Base-by-base conservation (phyloP, 257 asterid species). In the Fraxinus anomala region DNA sequence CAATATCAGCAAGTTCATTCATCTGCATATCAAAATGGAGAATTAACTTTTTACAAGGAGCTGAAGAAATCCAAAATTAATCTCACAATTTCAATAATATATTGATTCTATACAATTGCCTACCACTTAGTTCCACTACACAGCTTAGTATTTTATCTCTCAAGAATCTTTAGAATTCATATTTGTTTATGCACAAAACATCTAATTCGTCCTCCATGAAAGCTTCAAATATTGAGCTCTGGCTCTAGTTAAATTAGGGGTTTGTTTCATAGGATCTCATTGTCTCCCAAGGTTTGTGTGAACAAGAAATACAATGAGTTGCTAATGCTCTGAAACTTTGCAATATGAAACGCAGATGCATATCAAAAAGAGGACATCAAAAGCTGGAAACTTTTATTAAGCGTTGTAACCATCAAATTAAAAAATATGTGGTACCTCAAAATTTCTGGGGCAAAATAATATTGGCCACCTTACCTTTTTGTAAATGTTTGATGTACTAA, bases 1-100 rank as follows among this genome's bases (percentile, higher is more conserved):
- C 94, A 76, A 96, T 93, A 85, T 96, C 99, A 81, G 98, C 97
- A 83, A 93, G 97, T 84, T 96, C 99, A 84, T 79, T 92, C 89
- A 96, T 93, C 99, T 96, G 90, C 87, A 86, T 51, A 37, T 23
- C 56, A 73, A 80, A 82, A 56, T 16, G 42, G 69, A 59, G 21
- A 82, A 33, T 26, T 6, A 80, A 11, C 5, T 39, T 72, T 72
- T 17, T 23, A n/a, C 28, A 49, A 54, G 23, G 61, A 33, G 33
- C 68, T 1, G n/a, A 42, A 72, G 34, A 42, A 72, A 49, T 24
- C 36, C 44, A 31, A 44, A 71, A 67, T 74, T 68, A 61, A 79
- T 34, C 76, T 67, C 72, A 74, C 68, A 36, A 11, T 17, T 44
- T 37, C 42, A 31, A 37, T 40, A 75, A 70, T 23, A 23, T 9